These are phyloP conservation scores for Apiotrichum akiyoshidainum DNA, from an alignment of 1,284 basidiomycete species.

Conservation along the genomic window DNA sequence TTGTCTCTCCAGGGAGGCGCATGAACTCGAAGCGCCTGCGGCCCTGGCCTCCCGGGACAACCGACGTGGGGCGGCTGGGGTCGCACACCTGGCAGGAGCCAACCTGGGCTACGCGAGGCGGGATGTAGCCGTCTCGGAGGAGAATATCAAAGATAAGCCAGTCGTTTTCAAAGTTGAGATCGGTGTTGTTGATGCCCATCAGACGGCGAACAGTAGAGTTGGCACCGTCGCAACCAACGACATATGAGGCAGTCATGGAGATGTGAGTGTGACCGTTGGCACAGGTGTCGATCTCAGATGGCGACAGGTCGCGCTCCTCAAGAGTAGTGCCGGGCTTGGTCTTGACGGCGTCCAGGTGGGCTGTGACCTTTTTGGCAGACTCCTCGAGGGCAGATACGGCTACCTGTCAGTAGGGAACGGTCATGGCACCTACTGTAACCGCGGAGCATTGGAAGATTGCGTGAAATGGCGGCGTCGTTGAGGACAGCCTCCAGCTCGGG, in stretches of 20 bases:
- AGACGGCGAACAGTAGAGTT: conserved; percentile 24
- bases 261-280: not conserved
- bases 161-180: conserved; percentile 25
- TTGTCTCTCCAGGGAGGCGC: conserved; percentile 18
- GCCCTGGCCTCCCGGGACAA: conserved; percentile 17
- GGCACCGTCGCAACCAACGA: conserved; percentile 26
- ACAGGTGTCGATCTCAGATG: not conserved
- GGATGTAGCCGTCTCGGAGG: conserved; percentile 12
- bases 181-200: conserved; percentile 10
- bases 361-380: not conserved
- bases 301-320: no score
- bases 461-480: conserved; percentile 3
- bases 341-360: not conserved
- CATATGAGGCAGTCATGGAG: conserved; percentile 12
- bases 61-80: conserved; percentile 21
- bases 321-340: no score
- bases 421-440: conserved; percentile 2
- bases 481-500: conserved; percentile 18
- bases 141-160: conserved; percentile 24
- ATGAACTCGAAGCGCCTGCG: conserved; percentile 26
- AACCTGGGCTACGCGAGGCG: not conserved
- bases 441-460: conserved; percentile 4
- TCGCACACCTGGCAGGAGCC: conserved; percentile 22
- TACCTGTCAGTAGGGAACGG: not conserved
- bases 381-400: not conserved